These are phyloP conservation scores for Chalciporus sphaerocephalus DNA, from an alignment of 768 basidiomycete species.

Conservation along the genomic window DNA sequence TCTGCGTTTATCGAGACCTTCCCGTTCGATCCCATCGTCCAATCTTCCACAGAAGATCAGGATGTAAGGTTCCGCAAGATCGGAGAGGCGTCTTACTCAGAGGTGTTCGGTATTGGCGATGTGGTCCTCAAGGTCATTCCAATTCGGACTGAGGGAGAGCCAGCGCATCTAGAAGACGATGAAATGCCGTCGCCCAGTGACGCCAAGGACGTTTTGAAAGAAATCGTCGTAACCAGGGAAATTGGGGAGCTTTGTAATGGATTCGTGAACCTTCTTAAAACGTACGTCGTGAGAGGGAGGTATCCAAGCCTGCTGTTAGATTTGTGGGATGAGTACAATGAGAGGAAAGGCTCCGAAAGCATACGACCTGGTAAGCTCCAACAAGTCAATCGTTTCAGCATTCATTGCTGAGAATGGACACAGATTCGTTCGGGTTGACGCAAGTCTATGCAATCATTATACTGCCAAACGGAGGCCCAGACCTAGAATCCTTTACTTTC, in stretches of 20 bases:
- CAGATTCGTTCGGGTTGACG: conserved; percentile 69
- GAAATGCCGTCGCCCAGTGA: conserved; percentile 70
- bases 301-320: conserved; percentile 78
- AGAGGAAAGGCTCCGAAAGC: conserved; percentile 74
- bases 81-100: conserved; percentile 95
- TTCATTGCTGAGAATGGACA: conserved; percentile 7
- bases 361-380: conserved; percentile 68
- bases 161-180: conserved; percentile 27
- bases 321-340: conserved; percentile 84
- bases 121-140: conserved; percentile 92
- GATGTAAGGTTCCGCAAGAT: conserved; percentile 67
- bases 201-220: conserved; percentile 71
- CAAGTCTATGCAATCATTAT: conserved; percentile 90
- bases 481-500: conserved; percentile 84
- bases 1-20: conserved; percentile 80
- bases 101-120: conserved; percentile 88
- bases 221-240: conserved; percentile 69
- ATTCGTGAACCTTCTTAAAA: conserved; percentile 76
- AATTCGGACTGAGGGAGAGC: conserved; percentile 49
- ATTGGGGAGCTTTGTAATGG: conserved; percentile 75
- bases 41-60: conserved; percentile 27
- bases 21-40: conserved; percentile 67
- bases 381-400: neutral
- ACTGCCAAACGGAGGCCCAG: conserved; percentile 83
- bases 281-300: conserved; percentile 80